Conservation (phyloP, 805 yeast species). For the Cyberlindnera xylosilytica region DNA sequence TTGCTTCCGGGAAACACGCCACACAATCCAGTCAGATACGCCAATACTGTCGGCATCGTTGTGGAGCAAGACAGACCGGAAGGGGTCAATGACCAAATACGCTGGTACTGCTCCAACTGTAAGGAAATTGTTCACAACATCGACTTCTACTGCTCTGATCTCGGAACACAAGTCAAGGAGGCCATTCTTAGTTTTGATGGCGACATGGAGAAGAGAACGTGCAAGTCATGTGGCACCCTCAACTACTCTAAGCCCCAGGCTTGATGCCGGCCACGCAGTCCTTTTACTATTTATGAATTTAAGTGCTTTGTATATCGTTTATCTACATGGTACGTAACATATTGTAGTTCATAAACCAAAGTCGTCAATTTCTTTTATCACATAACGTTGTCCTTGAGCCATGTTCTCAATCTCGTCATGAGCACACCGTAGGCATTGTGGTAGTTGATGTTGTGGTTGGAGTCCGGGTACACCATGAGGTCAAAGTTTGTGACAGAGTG, state of each 20-base stretch:
- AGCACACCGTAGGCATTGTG: constrained; percentile 80
- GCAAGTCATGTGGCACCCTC: constrained; percentile 69
- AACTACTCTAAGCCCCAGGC: constrained; percentile 61
- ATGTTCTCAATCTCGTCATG: constrained; percentile 52
- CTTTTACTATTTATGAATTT: background rate
- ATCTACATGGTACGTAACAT: no score
- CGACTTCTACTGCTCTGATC: constrained; percentile 70
- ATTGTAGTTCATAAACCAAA: no score
- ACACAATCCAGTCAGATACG: constrained; percentile 85
- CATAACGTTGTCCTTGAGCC: constrained; percentile 44
- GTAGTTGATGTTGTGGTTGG: constrained; percentile 76
- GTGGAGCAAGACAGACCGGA: constrained; percentile 89
- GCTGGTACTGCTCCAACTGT: constrained; percentile 88
- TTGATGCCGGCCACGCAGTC: constrained; percentile 4
- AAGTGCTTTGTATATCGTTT: no score
- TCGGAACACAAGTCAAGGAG: constrained; percentile 86
- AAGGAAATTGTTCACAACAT: constrained; percentile 60
- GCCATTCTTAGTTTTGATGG: constrained; percentile 72
- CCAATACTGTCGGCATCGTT: constrained; percentile 83
- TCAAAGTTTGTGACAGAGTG: constrained; percentile 70
- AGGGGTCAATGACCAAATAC: constrained; percentile 63
- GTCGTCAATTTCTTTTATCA: background rate
- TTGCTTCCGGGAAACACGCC: constrained; percentile 82
- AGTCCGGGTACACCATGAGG: constrained; percentile 86
- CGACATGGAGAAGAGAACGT: constrained; percentile 62